Conservation (phyloP, 352 stramenopile genomes). For the Phytopythium chamaehyphon region DNA sequence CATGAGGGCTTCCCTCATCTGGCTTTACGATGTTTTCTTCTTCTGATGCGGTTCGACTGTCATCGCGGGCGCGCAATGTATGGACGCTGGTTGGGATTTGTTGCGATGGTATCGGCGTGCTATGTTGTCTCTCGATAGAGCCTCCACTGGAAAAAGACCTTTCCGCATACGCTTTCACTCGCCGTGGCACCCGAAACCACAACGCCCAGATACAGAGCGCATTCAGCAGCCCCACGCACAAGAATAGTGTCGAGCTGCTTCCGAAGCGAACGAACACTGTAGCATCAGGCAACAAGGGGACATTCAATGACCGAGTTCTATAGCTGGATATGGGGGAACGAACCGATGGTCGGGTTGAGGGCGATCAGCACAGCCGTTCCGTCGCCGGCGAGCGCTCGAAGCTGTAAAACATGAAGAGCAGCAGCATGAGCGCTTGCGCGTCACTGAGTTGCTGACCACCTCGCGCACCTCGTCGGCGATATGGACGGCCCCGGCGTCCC, state of each 20-base stretch:
- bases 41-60: background rate
- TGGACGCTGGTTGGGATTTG: background rate
- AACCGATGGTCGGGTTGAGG: constrained; percentile 42
- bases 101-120: background rate
- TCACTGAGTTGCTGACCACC: background rate
- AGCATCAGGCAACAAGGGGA: background rate
- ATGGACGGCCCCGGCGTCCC: background rate
- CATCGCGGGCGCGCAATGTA: background rate
- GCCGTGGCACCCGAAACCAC: constrained; percentile 24
- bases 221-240: constrained; percentile 34
- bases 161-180: background rate
- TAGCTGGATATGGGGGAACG: no score
- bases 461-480: background rate
- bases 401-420: constrained; percentile 1
- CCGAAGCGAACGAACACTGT: constrained; percentile 48
- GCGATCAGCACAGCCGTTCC: constrained; percentile 30
- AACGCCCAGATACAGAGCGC: constrained; percentile 33
- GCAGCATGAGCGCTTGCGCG: background rate
- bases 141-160: no score
- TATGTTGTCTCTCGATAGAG: background rate
- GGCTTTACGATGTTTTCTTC: background rate
- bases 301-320: no score
- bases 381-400: constrained; percentile 11
- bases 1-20: background rate
- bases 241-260: constrained; percentile 16